Conservation (phyloP, 2,329 filamentous ascomycete genomes). For the Byssothecium circinans region DNA sequence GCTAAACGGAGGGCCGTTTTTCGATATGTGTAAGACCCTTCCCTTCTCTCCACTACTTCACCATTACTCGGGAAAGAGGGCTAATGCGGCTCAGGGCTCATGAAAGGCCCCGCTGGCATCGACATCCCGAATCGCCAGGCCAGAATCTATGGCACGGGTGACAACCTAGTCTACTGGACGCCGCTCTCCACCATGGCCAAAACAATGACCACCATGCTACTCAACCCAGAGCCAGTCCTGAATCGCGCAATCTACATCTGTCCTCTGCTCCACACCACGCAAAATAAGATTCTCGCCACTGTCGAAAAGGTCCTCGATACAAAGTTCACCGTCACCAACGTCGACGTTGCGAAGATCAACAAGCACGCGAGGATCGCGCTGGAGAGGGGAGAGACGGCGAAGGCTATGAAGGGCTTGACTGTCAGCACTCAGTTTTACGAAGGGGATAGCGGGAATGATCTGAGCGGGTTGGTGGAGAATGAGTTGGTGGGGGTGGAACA, state of each 20-base stretch:
- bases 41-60: neutral
- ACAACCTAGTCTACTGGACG: conserved; percentile 36
- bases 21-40: conserved; percentile 40
- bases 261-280: conserved; percentile 28
- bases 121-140: conserved; percentile 29
- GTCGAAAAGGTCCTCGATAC: conserved; percentile 25
- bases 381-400: conserved; percentile 26
- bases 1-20: conserved; percentile 41
- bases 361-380: conserved; percentile 29
- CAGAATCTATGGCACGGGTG: conserved; percentile 40
- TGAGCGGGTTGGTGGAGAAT: conserved; percentile 33
- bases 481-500: conserved; percentile 30
- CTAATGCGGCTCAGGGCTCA: conserved; percentile 37
- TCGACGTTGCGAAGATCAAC: conserved; percentile 35
- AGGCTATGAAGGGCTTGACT: conserved; percentile 34
- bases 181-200: conserved; percentile 28
- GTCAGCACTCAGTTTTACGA: conserved; percentile 41
- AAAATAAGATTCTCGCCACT: conserved; percentile 26
- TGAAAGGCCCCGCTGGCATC: conserved; percentile 41
- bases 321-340: conserved; percentile 25
- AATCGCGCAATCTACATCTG: conserved; percentile 36
- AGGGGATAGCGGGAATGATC: conserved; percentile 25
- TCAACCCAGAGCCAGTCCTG: conserved; percentile 19
- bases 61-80: neutral
- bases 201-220: conserved; percentile 35